Conservation (phyloP, 225 moss, liverwort and hornwort species). For the Climacium dendroides region DNA sequence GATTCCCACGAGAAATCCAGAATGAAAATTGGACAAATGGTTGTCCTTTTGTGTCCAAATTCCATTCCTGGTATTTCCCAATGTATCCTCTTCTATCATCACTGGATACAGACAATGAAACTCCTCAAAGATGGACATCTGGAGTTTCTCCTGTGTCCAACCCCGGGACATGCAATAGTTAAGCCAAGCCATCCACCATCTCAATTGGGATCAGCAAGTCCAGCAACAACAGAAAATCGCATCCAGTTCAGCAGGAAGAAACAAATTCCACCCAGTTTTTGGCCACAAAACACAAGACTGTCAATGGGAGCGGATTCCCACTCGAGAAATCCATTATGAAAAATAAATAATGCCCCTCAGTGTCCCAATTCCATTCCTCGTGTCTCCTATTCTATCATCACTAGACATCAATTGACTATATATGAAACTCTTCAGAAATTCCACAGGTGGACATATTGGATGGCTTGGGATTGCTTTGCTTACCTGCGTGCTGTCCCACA, state of each 20-base stretch:
- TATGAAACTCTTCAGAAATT: not conserved
- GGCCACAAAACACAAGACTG: not conserved
- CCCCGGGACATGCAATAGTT: no score
- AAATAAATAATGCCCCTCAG: not conserved
- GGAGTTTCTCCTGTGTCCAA: not conserved
- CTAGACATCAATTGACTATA: no score
- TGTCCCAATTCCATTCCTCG: not conserved
- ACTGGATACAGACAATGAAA: not conserved
- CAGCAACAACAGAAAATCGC: not conserved
- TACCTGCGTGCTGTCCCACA: not conserved
- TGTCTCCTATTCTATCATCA: not conserved
- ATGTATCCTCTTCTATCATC: no score
- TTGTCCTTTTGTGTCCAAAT: not conserved
- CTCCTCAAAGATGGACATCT: not conserved
- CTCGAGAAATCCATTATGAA: not conserved
- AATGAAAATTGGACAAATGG: not conserved
- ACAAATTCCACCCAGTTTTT: not conserved
- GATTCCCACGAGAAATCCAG: not conserved
- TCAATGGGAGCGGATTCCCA: not conserved
- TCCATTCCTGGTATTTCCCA: not conserved
- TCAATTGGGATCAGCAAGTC: not conserved
- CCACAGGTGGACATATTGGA: not conserved
- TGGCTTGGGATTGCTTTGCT: not conserved
- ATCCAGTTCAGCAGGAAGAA: not conserved
- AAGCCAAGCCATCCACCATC: not conserved